Evolutionary conservation across 1,139 yeast species (phyloP).

Genomic region (Debaryomyces subglobosus): DNA sequence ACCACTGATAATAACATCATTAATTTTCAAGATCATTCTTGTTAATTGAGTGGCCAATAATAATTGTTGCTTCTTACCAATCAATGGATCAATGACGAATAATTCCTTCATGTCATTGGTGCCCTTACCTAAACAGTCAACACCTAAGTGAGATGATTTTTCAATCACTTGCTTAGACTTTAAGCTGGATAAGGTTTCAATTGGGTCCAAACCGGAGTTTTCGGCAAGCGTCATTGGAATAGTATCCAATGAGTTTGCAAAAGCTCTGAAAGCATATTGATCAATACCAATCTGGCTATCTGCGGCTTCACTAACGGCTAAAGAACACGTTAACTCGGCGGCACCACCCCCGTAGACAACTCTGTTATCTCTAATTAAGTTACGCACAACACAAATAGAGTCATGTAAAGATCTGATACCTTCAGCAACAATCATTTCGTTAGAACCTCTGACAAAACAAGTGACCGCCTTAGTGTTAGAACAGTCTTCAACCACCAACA

Average conservation of each 20-base stretch:
- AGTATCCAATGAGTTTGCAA: conserved; percentile 85
- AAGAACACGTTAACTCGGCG: conserved; percentile 90
- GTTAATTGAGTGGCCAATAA: conserved; percentile 95
- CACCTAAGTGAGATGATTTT: conserved; percentile 74
- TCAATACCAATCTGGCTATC: conserved; percentile 93
- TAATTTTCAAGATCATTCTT: conserved; percentile 95
- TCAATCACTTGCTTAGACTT: conserved; percentile 86
- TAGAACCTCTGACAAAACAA: conserved; percentile 91
- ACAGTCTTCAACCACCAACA: conserved; percentile 93
- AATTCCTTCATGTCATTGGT: conserved; percentile 89
- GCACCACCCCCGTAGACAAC: conserved; percentile 99
- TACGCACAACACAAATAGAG: conserved; percentile 95
- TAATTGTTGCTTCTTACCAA: conserved; percentile 95
- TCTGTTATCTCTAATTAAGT: conserved; percentile 86
- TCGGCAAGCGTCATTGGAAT: conserved; percentile 96
- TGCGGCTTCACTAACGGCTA: conserved; percentile 90
- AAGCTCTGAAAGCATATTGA: conserved; percentile 97
- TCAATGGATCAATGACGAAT: conserved; percentile 94
- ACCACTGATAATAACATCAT: conserved; percentile 92
- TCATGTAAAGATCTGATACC: conserved; percentile 96
- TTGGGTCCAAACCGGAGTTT: conserved; percentile 93
- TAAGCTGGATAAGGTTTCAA: conserved; percentile 81
- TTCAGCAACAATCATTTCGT: conserved; percentile 97
- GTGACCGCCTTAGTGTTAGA: conserved; percentile 90
- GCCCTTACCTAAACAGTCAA: conserved; percentile 90